phyloP scores from a whole-genome alignment of 257 asterid species.

The Nicotiana sylvestris region DNA sequence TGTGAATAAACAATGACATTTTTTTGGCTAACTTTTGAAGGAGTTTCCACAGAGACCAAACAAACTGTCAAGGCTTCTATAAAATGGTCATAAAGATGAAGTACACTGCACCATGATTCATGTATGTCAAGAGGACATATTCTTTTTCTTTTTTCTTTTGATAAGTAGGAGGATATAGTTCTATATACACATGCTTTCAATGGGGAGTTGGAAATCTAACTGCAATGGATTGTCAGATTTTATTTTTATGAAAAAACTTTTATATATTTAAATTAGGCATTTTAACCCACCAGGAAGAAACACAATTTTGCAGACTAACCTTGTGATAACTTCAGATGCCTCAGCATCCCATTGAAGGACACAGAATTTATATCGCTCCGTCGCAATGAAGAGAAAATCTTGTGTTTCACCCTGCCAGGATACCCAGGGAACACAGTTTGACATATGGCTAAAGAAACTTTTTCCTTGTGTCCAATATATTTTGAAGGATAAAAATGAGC shows the following conservation, averaged over 20 bases:
- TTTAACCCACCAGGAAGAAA: neutral
- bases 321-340: slow-evolving; percentile 68
- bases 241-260: neutral
- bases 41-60: neutral
- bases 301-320: slow-evolving; percentile 35
- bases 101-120: neutral
- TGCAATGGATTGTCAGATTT: neutral
- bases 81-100: neutral
- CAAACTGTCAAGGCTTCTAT: neutral
- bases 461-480: neutral
- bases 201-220: neutral
- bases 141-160: neutral
- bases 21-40: neutral
- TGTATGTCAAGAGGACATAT: neutral
- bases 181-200: slow-evolving; percentile 1
- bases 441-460: neutral
- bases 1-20: neutral
- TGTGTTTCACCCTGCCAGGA: slow-evolving; percentile 80
- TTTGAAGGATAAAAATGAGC: neutral
- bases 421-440: neutral
- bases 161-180: neutral
- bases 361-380: slow-evolving; percentile 88
- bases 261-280: neutral
- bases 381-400: slow-evolving; percentile 84
- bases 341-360: slow-evolving; percentile 92